A percentile compares a stretch with the other conserved stretches of the same genome.
Evolutionary conservation across 345 rosid genomes (phyloP).

Genomic region (Lepidium africanum): DNA sequence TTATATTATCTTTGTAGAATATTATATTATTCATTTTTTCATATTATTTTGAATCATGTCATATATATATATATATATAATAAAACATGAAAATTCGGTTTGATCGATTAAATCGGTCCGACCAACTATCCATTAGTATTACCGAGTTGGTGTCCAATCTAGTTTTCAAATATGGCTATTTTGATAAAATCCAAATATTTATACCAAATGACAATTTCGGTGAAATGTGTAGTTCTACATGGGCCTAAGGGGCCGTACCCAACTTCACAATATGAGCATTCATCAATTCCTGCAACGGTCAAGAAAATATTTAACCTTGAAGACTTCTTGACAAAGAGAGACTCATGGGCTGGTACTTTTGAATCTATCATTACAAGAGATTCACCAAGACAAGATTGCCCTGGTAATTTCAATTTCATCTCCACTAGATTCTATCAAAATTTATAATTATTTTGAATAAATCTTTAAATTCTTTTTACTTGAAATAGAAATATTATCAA

Average conservation of each 20-base stretch:
- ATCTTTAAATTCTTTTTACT: not conserved
- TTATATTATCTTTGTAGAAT: too few relatives aligned
- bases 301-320: conserved; percentile 45
- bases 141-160: too few relatives aligned
- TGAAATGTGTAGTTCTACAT: conserved; percentile 37
- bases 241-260: conserved; percentile 41
- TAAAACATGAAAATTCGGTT: too few relatives aligned
- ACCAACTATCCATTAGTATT: too few relatives aligned
- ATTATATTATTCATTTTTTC: too few relatives aligned
- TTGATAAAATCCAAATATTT: not conserved
- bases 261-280: conserved; percentile 48
- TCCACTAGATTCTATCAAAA: not conserved
- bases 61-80: too few relatives aligned
- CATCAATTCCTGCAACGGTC: conserved; percentile 52
- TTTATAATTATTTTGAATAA: not conserved
- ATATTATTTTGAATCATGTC: too few relatives aligned
- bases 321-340: conserved; percentile 44
- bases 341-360: conserved; percentile 58
- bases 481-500: conserved; percentile 39
- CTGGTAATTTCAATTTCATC: conserved; percentile 16
- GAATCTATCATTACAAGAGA: conserved; percentile 35
- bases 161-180: too few relatives aligned
- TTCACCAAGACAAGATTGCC: conserved; percentile 44
- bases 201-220: not conserved
- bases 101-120: too few relatives aligned